Conservation (phyloP, 2,329 filamentous ascomycete genomes). For the Neurospora crassa region DNA sequence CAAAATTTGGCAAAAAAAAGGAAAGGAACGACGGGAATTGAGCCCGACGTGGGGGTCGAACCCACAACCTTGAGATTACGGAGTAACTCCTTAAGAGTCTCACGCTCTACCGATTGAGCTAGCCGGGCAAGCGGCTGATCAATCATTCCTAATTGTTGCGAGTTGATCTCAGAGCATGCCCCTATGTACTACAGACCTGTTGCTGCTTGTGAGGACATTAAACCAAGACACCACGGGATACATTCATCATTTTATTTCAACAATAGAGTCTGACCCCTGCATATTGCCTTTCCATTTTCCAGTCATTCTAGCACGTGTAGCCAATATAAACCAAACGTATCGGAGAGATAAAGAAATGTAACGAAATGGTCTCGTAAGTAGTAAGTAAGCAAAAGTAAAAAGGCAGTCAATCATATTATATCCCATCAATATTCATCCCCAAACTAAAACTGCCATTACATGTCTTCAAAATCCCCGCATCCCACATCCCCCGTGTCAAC, state of each 20-base stretch:
- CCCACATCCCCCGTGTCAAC: not conserved
- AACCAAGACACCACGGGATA: not conserved
- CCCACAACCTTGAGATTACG: constrained; percentile 12
- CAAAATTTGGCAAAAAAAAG: not conserved
- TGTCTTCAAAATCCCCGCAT: not conserved
- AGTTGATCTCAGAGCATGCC: too few relatives aligned
- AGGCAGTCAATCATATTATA: not conserved
- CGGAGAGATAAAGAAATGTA: not conserved
- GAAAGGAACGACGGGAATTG: constrained; percentile 11
- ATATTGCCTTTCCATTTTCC: not conserved
- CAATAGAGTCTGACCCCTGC: not conserved
- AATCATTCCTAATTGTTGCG: not conserved
- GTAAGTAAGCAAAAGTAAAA: not conserved
- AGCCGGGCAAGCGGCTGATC: constrained; percentile 32
- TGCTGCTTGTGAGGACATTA: too few relatives aligned
- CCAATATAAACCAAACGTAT: not conserved
- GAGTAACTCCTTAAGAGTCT: constrained; percentile 47
- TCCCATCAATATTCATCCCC: not conserved
- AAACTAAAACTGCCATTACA: not conserved
- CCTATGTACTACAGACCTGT: too few relatives aligned
- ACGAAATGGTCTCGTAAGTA: not conserved
- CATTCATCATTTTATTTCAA: not conserved
- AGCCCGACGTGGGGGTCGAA: constrained; percentile 14
- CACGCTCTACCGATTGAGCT: constrained; percentile 64
- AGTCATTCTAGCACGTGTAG: not conserved